Percentiles rank a stretch among this genome's conserved stretches.
Evolutionary conservation across 139 green algal species (phyloP).

Genomic region (Astrephomene gubernaculifera): DNA sequence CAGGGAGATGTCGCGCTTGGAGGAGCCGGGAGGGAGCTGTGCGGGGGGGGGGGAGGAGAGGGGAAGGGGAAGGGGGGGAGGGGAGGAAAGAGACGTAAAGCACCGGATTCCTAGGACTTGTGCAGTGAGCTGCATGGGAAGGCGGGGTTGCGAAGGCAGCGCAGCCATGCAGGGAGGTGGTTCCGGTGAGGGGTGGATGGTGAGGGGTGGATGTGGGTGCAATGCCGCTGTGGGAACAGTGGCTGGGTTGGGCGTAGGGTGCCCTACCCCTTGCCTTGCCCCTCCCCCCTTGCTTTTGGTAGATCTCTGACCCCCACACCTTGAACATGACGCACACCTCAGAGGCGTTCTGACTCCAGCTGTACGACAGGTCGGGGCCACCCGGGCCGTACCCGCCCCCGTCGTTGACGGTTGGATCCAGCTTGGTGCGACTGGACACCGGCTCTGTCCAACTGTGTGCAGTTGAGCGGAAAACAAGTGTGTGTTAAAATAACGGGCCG

Average conservation of each 20-base stretch:
- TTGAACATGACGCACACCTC: constrained; percentile 29
- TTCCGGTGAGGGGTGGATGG: too few relatives aligned
- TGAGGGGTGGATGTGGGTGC: too few relatives aligned
- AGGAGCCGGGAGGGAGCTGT: constrained; percentile 22
- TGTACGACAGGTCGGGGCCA: constrained; percentile 20
- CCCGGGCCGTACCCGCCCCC: constrained; percentile 40
- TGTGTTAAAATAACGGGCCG: too few relatives aligned
- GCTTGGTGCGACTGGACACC: constrained; percentile 8
- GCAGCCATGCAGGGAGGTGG: too few relatives aligned
- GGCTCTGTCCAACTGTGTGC: constrained; percentile 22
- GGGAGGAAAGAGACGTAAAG: background rate
- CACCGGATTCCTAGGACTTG: too few relatives aligned
- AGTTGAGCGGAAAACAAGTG: background rate
- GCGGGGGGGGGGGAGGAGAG: background rate
- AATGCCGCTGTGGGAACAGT: too few relatives aligned
- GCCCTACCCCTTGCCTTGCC: too few relatives aligned
- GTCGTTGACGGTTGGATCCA: constrained; percentile 23
- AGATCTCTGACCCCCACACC: too few relatives aligned
- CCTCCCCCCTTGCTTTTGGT: too few relatives aligned
- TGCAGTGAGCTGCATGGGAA: too few relatives aligned
- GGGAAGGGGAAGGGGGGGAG: background rate
- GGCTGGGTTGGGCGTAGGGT: too few relatives aligned
- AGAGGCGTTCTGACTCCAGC: constrained; percentile 34
- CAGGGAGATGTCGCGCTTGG: constrained; percentile 40
- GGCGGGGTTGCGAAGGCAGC: too few relatives aligned